These are phyloP conservation scores for Tubosaeta brunneosetosa DNA, from an alignment of 768 basidiomycete species.

Conservation along the genomic window DNA sequence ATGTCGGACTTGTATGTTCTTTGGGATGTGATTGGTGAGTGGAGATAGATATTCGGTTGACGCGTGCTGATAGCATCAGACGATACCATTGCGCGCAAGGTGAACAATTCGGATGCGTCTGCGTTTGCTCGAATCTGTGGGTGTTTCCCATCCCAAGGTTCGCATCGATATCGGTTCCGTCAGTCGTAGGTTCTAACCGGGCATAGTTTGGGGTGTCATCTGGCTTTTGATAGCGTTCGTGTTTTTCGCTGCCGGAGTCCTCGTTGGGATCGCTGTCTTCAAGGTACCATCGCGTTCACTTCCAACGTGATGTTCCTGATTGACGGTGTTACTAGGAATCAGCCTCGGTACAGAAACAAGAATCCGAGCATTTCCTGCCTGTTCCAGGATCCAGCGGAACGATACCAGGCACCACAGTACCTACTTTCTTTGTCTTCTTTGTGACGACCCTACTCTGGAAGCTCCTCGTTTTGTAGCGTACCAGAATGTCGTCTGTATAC, in stretches of 20 bases:
- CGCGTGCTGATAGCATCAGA: constrained; percentile 38
- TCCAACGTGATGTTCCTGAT: neutral
- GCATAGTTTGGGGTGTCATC: constrained; percentile 79
- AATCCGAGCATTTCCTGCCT: constrained; percentile 56
- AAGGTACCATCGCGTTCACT: constrained; percentile 46
- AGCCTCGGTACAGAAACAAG: constrained; percentile 47
- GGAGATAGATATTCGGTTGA: neutral
- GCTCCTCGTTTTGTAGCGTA: constrained; percentile 12
- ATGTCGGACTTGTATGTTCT: constrained; percentile 87
- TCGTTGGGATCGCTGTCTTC: constrained; percentile 77
- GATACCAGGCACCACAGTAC: constrained; percentile 24
- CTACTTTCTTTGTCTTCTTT: constrained; percentile 19
- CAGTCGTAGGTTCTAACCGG: constrained; percentile 3
- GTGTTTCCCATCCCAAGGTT: constrained; percentile 80
- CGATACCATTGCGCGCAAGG: constrained; percentile 78
- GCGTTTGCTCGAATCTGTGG: constrained; percentile 82
- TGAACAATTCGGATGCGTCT: constrained; percentile 84
- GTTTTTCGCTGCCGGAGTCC: constrained; percentile 71
- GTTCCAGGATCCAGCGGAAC: constrained; percentile 48
- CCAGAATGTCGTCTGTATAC: neutral
- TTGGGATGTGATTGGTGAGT: constrained; percentile 81
- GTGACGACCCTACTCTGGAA: constrained; percentile 25
- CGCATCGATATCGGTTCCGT: neutral
- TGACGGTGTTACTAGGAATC: constrained; percentile 44
- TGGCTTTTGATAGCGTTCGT: constrained; percentile 75